phyloP scores from a whole-genome alignment of 1,284 basidiomycete genomes.

The Ganoderma meredithae region DNA sequence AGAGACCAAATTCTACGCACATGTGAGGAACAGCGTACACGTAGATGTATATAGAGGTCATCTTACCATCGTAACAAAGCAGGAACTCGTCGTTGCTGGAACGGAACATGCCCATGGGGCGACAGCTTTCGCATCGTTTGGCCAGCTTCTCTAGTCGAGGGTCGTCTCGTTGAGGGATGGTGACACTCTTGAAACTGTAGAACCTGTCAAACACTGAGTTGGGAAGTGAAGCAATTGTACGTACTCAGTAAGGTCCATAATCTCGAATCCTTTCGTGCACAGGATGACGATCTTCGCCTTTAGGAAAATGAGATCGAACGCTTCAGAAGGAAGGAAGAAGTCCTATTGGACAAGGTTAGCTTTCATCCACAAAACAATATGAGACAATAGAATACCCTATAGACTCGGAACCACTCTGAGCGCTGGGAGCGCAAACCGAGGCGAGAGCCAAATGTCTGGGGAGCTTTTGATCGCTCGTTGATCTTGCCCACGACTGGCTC shows the following conservation, averaged over 20 bases:
- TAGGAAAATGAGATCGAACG: conserved; percentile 89
- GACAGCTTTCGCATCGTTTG: conserved; percentile 83
- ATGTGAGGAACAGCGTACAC: background rate
- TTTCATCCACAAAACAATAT: background rate
- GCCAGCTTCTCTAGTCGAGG: conserved; percentile 74
- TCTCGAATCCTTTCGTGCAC: conserved; percentile 94
- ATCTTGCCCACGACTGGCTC: conserved; percentile 92
- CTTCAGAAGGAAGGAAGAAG: conserved; percentile 92
- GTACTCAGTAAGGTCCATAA: conserved; percentile 92
- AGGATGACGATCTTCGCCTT: conserved; percentile 92
- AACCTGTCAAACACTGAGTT: conserved; percentile 2
- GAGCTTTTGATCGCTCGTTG: conserved; percentile 74
- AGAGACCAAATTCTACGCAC: conserved; percentile 87
- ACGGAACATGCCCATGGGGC: conserved; percentile 93
- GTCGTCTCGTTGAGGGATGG: conserved; percentile 85
- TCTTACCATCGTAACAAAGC: conserved; percentile 88
- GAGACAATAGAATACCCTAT: conserved; percentile 59
- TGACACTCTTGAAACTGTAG: conserved; percentile 83
- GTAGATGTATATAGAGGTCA: background rate
- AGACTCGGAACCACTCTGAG: conserved; percentile 92
- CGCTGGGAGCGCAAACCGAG: conserved; percentile 79
- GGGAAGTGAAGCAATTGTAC: conserved; percentile 35
- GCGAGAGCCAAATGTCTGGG: conserved; percentile 71
- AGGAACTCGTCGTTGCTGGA: conserved; percentile 90
- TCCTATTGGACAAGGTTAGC: conserved; percentile 54